Percentiles rank a stretch among this genome's conserved stretches.
These are phyloP conservation scores for Ceratocystis alfenasii DNA, from an alignment of 2,329 filamentous ascomycete species.

Conservation along the genomic window DNA sequence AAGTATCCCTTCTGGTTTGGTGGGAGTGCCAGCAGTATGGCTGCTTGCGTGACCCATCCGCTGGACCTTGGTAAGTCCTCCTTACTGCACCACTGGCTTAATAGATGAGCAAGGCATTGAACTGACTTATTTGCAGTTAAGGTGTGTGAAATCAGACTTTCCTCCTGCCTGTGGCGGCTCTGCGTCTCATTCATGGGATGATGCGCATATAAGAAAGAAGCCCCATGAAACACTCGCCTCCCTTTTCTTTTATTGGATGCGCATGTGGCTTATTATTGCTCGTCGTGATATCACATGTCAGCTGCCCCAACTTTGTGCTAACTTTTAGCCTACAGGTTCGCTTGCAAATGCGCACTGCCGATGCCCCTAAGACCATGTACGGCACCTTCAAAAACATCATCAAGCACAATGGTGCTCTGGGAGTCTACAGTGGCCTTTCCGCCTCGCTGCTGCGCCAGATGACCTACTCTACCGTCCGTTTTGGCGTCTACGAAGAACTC, in stretches of 20 bases:
- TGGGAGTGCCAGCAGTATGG: slow-evolving; percentile 84
- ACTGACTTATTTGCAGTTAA: slow-evolving; percentile 37
- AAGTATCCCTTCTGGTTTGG: slow-evolving; percentile 91
- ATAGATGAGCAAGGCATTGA: neutral
- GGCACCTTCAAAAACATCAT: slow-evolving; percentile 77
- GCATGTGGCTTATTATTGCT: slow-evolving; percentile 4
- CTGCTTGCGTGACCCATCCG: slow-evolving; percentile 83
- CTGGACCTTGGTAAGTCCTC: slow-evolving; percentile 66
- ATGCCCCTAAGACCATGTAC: slow-evolving; percentile 68
- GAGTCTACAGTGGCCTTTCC: slow-evolving; percentile 83
- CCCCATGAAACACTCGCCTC: slow-evolving; percentile 12
- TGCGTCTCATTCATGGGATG: neutral
- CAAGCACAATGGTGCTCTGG: slow-evolving; percentile 59
- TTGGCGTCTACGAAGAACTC: slow-evolving; percentile 90
- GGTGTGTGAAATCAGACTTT: slow-evolving; percentile 27
- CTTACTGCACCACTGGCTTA: neutral
- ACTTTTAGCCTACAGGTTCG: slow-evolving; percentile 50
- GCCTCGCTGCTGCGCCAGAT: slow-evolving; percentile 86
- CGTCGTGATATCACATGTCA: slow-evolving; percentile 13
- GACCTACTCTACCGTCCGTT: slow-evolving; percentile 92
- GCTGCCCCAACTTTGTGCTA: neutral
- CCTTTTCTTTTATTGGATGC: slow-evolving; percentile 6
- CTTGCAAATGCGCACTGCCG: slow-evolving; percentile 68
- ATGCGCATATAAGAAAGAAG: slow-evolving; percentile 1
- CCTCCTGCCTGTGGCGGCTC: neutral